Evolutionary conservation across 805 yeast species (phyloP).

Genomic region (Ogataea dorogensis): DNA sequence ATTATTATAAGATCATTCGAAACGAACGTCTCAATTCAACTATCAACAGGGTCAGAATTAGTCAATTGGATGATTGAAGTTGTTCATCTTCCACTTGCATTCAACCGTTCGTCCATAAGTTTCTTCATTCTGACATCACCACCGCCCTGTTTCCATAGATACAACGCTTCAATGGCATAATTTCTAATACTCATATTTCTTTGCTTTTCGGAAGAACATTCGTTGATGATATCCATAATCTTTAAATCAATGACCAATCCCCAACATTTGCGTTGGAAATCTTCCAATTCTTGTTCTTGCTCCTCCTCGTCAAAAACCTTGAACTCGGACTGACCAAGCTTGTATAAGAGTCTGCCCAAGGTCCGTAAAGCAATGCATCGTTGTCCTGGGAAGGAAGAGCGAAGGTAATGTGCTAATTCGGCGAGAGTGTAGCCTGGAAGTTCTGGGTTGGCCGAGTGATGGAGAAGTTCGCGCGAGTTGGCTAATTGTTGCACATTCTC

Average conservation of each 20-base stretch:
- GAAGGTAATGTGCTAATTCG: slow-evolving; percentile 74
- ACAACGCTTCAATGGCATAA: slow-evolving; percentile 85
- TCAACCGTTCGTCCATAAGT: slow-evolving; percentile 10
- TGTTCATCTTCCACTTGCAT: slow-evolving; percentile 3
- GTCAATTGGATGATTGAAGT: slow-evolving; percentile 20
- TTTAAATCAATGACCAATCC: slow-evolving; percentile 61
- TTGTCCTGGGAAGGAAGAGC: slow-evolving; percentile 82
- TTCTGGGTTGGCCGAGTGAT: slow-evolving; percentile 85
- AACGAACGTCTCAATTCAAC: slow-evolving; percentile 79
- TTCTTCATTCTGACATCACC: slow-evolving; percentile 34
- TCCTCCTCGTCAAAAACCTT: slow-evolving; percentile 34
- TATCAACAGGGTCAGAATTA: slow-evolving; percentile 42
- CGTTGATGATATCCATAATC: slow-evolving; percentile 62
- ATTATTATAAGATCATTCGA: slow-evolving; percentile 77
- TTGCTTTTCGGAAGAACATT: slow-evolving; percentile 62
- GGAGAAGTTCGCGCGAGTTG: slow-evolving; percentile 68
- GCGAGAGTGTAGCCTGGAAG: slow-evolving; percentile 89
- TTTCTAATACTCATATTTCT: slow-evolving; percentile 70
- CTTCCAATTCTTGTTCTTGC: slow-evolving; percentile 34
- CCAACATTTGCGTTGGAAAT: slow-evolving; percentile 64
- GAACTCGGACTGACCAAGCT: slow-evolving; percentile 63
- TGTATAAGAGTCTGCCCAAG: slow-evolving; percentile 81
- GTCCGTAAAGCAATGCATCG: slow-evolving; percentile 84
- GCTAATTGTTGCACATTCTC: slow-evolving; percentile 22
- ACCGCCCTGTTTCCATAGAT: slow-evolving; percentile 75